Base-by-base conservation (phyloP, 2,329 filamentous ascomycete genomes). In the Exophiala phaeomuriformis region DNA sequence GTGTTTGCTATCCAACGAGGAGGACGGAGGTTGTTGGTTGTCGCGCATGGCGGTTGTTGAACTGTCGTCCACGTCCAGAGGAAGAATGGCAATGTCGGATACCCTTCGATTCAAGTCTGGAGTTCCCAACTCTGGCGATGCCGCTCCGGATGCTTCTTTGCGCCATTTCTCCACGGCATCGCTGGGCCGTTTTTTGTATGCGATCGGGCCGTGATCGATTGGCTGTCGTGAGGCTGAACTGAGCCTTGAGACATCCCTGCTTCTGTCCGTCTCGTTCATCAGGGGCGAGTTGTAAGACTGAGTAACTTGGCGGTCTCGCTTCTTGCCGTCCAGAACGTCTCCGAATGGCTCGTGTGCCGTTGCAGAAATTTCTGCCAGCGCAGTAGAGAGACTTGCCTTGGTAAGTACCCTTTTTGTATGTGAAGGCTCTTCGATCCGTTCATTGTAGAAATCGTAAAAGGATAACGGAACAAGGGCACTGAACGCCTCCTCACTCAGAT, bases 371-470 rank as follows among this genome's bases (percentile, higher is more conserved):
- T 19, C 19, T 19, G 19, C 32, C 8, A 39, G 12, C 7, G 27
- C 9, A 7, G 19, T 45, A 8, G 44, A 28, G 28, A 50, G 45
- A 9, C 19, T n/a, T 28, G 39, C 19, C 10, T 32, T 12, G 47
- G 33, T 54, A 27, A 57, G 46, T 27, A 57, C 51, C 27, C 55
- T 39, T 47, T 51, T 28, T 5, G 45, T 19, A 32, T 57, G 55
- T n/a, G 39, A 44, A 3, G 55, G 55, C 27, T 49, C 43, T n/a
- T 36, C 32, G 29, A 58, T 41, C 12, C 47, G 43, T 27, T 48
- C 39, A 5, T 61, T 39, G 51, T 75, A 75, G 47, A 69, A 75
- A 1, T 65, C 60, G 51, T 70, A 67, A 49, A 75, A 76, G 5
- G 53, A 8, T n/a, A 47, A 7, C 6, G 44, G 31, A 27, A 35